Evolutionary conservation across 108 stramenopile genomes (phyloP), one percentile per base, ranked within the genome.

Genomic region (Discostella pseudostelligera): DNA sequence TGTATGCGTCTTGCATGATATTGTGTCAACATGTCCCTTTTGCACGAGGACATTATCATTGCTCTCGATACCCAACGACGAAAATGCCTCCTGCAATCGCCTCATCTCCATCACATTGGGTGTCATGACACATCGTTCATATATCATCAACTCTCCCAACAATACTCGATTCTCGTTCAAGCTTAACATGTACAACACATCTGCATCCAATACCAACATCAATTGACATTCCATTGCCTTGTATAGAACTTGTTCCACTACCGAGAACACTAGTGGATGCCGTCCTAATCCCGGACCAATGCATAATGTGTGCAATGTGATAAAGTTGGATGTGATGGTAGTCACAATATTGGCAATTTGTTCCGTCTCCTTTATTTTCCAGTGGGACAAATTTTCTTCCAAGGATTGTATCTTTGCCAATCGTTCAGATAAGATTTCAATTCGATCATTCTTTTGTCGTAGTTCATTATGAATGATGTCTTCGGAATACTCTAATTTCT

Each of bases 271-370:
- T 22, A 74, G 35, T 1, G 81, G 83, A 65, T 92, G 80, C 0
- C 97, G 80, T 4, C 97, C 98, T 62, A 99, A 64, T 16, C 98
- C 98, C 19, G 98, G 98, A 11, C 98, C 98, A 35, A 99, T 67
- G 54, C 97, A 93, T 28, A 97, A 51, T 20, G 67, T 74, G 67
- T 97, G 95, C 42, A 95, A 71, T 25, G 79, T 50, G 11, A 79
- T 81, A 35, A 96, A 72, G 35, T 59, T 39, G 11, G 46, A 28
- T 6, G 48, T 65, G 43, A 97, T 79, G 35, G 65, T 58, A n/a
- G 60, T 22, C 21, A 89, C 84, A 72, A 88, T 88, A 8, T 73
- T 40, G 4, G 69, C 40, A 9, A 82, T 47, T 25, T 19, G 21
- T 0, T 28, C 46, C 14, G 59, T 24, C 47, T 49, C 76, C 0